Base-by-base conservation (phyloP, 345 rosid genomes). In the Gossypium thurberi region DNA sequence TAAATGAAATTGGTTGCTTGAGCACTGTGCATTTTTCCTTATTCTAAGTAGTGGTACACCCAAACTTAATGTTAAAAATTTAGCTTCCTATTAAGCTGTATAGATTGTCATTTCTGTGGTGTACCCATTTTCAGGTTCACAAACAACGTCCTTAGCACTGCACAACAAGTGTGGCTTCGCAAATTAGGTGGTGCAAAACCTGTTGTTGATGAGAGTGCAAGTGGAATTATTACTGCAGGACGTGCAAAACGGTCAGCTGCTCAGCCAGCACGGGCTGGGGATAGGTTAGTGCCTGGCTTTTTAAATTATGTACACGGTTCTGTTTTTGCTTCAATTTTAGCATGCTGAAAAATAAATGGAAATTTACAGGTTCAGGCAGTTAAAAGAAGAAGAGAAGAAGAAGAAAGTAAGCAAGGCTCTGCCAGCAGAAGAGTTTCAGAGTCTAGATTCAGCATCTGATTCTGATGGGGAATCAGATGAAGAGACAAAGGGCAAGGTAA, bases 111-210 rank as follows among this genome's bases (percentile, higher is more conserved):
- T 74, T 59, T 40, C 1, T 76, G 20, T 73, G 9, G 40, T 28
- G 60, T 42, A 20, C 52, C 65, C 51, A 37, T 71, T 72, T 83
- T 68, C 79, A 95, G 99, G 99, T 92, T 95, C 77, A 87, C 92
- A 70, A 95, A 95, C 78, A 95, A 95, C 55, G 84, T 95, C 63
- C 96, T 95, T 52, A 95, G 99, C 80, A 95, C 99, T 0, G 96
- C 98, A 15, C 99, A 95, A 77, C 99, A 95, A 77, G 89, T 95
- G 59, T 95, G 98, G 98, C 85, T 95, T 61, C 94, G 97, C 74
- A 92, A 89, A 84, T 83, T 89, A 78, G 99, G 99, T 52, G 98
- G 99, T 68, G 98, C 99, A 67, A 86, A 86, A 74, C 90, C 99
- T 68, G 91, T 80, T 46, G 88, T 92, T 74, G 81, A 76, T 81